Base-by-base conservation (phyloP, 1,139 yeast species). In the Kazachstania sp. region DNA sequence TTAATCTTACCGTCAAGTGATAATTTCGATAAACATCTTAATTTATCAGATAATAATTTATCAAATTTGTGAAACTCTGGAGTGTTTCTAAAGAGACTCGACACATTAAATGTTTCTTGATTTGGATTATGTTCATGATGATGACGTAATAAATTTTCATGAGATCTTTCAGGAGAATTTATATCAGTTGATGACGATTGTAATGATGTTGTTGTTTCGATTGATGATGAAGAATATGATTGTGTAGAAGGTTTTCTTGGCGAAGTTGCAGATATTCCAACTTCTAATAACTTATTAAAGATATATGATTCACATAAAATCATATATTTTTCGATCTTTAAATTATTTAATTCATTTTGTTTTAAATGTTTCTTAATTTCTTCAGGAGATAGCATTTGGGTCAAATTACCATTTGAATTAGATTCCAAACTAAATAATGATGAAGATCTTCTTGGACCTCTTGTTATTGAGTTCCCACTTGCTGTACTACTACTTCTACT, bases 401-500 rank as follows among this genome's bases (percentile, higher is more conserved):
- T 56, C 7, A 45, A 49, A 38, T 49, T 56, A 23, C 42, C 44
- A 19, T 48, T 43, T 3, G 47, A 45, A 35, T 46, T 51, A 3
- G 65, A 60, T 31, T 57, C 63, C 18, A 50, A 50, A 42, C 65
- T 59, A 32, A 58, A 53, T n/a, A 60, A 36, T 2, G 66, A 59
- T 1, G 64, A 59, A 7, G 64, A 56, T 34, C 65, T 49, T 42
- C 60, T 54, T 12, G 43, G 49, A 15, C 58, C 54, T 42, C 55
- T 51, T 7, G 58, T 48, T 11, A 29, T 48, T 4, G 38, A 32
- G 9, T 43, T 46, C 1, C 38, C 47, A 26, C 42, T 46, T 12
- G 51, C 54, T 1, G 51, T 57, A 45, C 66, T 61, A 39, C 63
- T 57, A 50, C 67, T 63, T 43, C 67, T 56, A 41, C 65, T 61